Evolutionary conservation across 768 basidiomycete genomes (phyloP).

Genomic region (Hemileccinum rubropunctum): DNA sequence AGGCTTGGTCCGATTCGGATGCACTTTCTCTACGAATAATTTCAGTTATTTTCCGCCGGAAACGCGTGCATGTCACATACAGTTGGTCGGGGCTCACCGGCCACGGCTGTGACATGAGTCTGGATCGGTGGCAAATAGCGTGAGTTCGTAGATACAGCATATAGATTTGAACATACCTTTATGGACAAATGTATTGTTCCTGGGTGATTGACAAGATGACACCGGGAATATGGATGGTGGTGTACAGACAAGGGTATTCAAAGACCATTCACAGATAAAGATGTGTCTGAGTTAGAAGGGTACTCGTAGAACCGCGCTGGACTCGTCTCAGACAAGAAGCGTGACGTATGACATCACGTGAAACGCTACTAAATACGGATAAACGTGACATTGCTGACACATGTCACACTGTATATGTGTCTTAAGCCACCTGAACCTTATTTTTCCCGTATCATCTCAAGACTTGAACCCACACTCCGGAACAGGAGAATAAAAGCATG

Average conservation of each 20-base stretch:
- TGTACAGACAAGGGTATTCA: neutral
- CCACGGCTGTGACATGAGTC: conserved; percentile 28
- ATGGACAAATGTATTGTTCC: neutral
- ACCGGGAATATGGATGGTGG: neutral
- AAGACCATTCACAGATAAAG: conserved; percentile 12
- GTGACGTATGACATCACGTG: conserved; percentile 26
- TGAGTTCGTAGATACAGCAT: conserved; percentile 3
- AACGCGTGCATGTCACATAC: conserved; percentile 17
- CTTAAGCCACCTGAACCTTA: conserved; percentile 31
- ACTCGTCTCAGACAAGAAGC: conserved; percentile 13
- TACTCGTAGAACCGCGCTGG: no score
- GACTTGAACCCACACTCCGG: no score
- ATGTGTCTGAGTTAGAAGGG: conserved; percentile 3
- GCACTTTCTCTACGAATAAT: conserved; percentile 6
- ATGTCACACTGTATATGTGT: conserved; percentile 36
- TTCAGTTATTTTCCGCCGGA: conserved; percentile 1
- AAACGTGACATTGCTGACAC: conserved; percentile 17
- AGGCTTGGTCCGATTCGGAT: conserved; percentile 27
- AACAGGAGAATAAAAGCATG: conserved; percentile 31
- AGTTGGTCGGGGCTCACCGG: conserved; percentile 7
- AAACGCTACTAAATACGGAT: no score
- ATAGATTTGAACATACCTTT: conserved; percentile 6
- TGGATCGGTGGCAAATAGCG: neutral
- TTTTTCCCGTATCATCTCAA: conserved; percentile 25
- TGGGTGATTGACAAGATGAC: neutral